Base-by-base conservation (phyloP, 2,329 filamentous ascomycete species). In the Nigrospora sphaerica region DNA sequence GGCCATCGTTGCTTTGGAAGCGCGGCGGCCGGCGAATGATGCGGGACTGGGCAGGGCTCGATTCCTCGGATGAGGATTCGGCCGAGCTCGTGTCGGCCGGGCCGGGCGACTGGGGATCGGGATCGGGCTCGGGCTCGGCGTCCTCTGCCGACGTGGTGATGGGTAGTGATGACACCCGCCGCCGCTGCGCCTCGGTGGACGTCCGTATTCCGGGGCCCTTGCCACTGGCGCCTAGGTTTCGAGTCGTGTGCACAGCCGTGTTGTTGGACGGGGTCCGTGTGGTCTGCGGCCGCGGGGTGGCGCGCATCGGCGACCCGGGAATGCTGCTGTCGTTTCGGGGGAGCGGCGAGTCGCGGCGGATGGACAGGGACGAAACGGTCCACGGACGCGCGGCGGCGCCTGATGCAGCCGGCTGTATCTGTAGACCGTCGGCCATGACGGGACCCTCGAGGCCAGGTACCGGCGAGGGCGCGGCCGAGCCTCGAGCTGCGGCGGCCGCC, bases 1-100 rank as follows among this genome's bases (percentile, higher is more conserved):
- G 55, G 12, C 58, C 60, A n/a, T 72, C 67, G 16, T 55, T 58
- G 52, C 48, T 49, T 42, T 72, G 67, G 47, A 74, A 79, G 17
- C 75, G 70, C 12, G 78, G 78, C 3, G 78, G 78, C 2, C 78
- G 74, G 18, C 76, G 74, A 55, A 81, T 80, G 51, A 81, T 80
- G 46, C 78, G 71, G 13, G 77, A 81, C 56, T 81, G 74, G 4
- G 73, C 77, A 0, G 75, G 74, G 50, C 70, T 72, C 1, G 74
- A 79, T 0, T 62, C 62, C 0, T 63, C 64, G 0, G 64, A 64
- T 1, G 62, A 61, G 1, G 56, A 54, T n/a, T 45, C 53, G 1
- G 60, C 58, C 4, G 59, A 62, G 46, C 60, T 59, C 5, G 63
- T 72, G 28, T 74, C 71, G 17, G 59, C 58, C 0, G 65, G 63